A percentile compares a stretch with the other conserved stretches of the same genome.
Conservation (phyloP, 148 eudicot genomes). For the Vaccinium corymbosum region DNA sequence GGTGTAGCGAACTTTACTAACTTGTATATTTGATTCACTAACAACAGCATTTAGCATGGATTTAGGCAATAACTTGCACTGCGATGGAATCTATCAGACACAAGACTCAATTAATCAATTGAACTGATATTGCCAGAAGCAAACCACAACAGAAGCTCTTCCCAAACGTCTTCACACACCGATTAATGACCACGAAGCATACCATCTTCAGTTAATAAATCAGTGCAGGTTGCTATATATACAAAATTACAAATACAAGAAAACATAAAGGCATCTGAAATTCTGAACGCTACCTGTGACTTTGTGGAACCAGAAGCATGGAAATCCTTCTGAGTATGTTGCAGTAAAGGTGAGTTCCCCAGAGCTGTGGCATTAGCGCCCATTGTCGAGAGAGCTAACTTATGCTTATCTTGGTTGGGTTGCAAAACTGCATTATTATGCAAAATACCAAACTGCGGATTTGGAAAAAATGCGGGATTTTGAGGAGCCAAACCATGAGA, state of each 20-base stretch:
- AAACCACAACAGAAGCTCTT: neutral
- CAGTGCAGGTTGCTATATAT: neutral
- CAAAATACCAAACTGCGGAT: constrained; percentile 31
- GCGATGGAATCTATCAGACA: neutral
- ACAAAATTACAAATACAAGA: neutral
- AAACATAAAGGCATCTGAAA: neutral
- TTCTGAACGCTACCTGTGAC: constrained; percentile 43
- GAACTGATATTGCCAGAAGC: neutral
- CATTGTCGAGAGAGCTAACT: constrained; percentile 3
- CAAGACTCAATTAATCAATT: neutral
- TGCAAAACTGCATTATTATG: constrained; percentile 36
- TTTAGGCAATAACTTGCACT: neutral
- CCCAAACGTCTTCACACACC: neutral
- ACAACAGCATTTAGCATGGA: neutral
- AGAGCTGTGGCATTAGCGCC: constrained; percentile 22
- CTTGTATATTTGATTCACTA: neutral
- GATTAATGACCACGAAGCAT: neutral
- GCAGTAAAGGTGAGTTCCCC: constrained; percentile 30
- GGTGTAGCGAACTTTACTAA: neutral
- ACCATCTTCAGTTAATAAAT: too few species aligned
- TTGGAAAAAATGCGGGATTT: constrained; percentile 36
- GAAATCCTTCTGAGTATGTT: constrained; percentile 27
- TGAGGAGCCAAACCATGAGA: constrained; percentile 42
- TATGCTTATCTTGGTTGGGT: constrained; percentile 31
- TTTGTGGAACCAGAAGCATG: constrained; percentile 25